Evolutionary conservation across 192 early-diverging fungal species (phyloP).

Genomic region (Radiomyces spectabilis): DNA sequence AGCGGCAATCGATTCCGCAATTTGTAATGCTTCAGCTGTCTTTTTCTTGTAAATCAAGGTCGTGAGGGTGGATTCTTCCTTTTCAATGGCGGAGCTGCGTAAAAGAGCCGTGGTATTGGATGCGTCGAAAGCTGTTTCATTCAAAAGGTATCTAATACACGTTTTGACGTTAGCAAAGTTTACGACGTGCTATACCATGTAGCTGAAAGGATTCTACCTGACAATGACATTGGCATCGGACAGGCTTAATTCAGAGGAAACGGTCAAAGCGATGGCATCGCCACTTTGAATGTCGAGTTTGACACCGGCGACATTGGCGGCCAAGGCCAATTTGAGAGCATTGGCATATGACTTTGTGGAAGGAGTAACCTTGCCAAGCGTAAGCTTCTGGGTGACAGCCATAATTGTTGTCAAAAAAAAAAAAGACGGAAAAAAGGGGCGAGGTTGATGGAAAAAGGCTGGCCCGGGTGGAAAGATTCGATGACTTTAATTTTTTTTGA

Average conservation of each 20-base stretch:
- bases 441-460: not conserved
- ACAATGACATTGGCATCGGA: slow-evolving; percentile 15
- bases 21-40: not conserved
- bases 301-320: slow-evolving; percentile 3
- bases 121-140: slow-evolving; percentile 2
- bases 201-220: slow-evolving; percentile 9
- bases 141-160: slow-evolving; percentile 6
- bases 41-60: slow-evolving; percentile 17
- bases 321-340: slow-evolving; percentile 10
- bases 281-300: not conserved
- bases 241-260: not conserved
- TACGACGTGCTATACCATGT: too few relatives aligned
- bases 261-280: slow-evolving; percentile 5
- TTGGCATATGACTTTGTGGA: slow-evolving; percentile 10
- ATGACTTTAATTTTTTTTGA: not conserved
- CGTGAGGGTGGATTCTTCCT: slow-evolving; percentile 3
- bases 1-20: not conserved
- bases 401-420: too few relatives aligned
- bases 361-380: slow-evolving; percentile 10
- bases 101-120: slow-evolving; percentile 1
- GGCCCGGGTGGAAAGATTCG: not conserved
- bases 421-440: not conserved
- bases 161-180: too few relatives aligned
- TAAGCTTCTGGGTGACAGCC: too few relatives aligned
- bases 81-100: slow-evolving; percentile 9